Percentiles rank a stretch among this genome's conserved stretches.
Evolutionary conservation across 2,329 filamentous ascomycete species (phyloP).

Genomic region (Monascus ruber): DNA sequence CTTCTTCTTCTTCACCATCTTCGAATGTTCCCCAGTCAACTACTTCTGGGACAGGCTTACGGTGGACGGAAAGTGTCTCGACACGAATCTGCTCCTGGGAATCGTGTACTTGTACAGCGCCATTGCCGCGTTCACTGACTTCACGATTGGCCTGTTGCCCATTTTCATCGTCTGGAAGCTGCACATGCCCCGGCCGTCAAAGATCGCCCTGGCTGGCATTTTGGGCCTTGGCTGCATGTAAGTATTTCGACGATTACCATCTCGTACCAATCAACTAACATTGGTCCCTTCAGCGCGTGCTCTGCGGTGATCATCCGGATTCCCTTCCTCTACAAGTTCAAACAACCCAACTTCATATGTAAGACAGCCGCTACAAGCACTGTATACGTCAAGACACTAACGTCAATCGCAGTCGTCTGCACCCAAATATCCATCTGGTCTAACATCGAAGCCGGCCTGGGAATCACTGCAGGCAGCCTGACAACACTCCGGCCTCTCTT

Average conservation of each 20-base stretch:
- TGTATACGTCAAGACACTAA: constrained; percentile 6
- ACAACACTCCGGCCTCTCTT: constrained; percentile 39
- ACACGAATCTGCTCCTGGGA: constrained; percentile 35
- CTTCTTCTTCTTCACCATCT: constrained; percentile 39
- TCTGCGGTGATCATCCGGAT: constrained; percentile 16
- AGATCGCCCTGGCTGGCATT: constrained; percentile 40
- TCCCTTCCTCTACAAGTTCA: constrained; percentile 8
- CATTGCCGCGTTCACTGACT: constrained; percentile 36
- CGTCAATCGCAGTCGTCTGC: constrained; percentile 19
- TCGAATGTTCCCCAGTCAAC: constrained; percentile 40
- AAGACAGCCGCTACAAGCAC: constrained; percentile 1
- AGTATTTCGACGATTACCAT: constrained; percentile 13
- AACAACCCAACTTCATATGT: constrained; percentile 15
- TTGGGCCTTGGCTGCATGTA: constrained; percentile 43
- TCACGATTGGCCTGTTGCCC: constrained; percentile 41
- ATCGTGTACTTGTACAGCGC: constrained; percentile 42
- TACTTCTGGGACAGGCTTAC: constrained; percentile 36
- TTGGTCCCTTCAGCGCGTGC: constrained; percentile 16
- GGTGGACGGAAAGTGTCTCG: constrained; percentile 30
- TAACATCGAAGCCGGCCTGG: constrained; percentile 27
- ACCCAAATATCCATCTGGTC: constrained; percentile 33
- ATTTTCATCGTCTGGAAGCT: constrained; percentile 44
- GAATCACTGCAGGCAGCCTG: constrained; percentile 37
- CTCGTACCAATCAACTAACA: constrained; percentile 7
- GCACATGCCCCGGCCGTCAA: constrained; percentile 42